Conservation (phyloP, 495 filamentous ascomycete genomes). For the Diplogelasinospora grovesii region DNA sequence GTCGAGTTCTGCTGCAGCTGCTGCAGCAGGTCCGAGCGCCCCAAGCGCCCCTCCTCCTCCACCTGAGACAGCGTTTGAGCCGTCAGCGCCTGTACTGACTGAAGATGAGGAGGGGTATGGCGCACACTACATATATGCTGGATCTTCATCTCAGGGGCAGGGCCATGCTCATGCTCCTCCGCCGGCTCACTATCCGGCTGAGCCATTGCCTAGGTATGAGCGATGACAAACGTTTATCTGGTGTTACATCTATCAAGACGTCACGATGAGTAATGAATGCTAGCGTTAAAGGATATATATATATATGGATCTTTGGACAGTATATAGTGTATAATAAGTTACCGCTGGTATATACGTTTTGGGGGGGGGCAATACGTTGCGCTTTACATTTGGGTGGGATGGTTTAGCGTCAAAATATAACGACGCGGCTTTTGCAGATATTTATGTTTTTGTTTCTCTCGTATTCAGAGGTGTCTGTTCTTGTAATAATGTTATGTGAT, state of each 20-base stretch:
- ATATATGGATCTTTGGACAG: no score
- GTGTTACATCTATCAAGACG: not conserved
- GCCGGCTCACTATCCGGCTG: constrained; percentile 15
- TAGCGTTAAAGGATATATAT: no score
- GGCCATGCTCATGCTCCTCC: not conserved
- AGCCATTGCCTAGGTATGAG: constrained; percentile 36
- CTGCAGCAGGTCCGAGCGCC: constrained; percentile 10
- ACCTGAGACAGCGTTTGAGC: constrained; percentile 25
- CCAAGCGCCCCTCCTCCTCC: constrained; percentile 13
- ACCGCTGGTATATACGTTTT: no score
- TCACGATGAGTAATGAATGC: no score
- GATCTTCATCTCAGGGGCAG: constrained; percentile 1
- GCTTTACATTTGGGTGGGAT: no score
- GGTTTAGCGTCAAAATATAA: no score
- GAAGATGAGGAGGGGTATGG: constrained; percentile 56
- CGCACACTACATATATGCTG: constrained; percentile 24
- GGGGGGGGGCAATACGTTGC: no score
- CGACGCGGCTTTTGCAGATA: no score
- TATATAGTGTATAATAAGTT: no score
- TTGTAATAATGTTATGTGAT: no score
- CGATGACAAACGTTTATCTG: constrained; percentile 4
- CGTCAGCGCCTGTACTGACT: constrained; percentile 60
- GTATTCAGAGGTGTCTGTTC: no score
- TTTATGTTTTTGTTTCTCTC: no score
- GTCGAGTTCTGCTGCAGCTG: constrained; percentile 12